A percentile compares a stretch with the other conserved stretches of the same genome.
phyloP scores from a whole-genome alignment of 305 asterid genomes.

The Fraxinus angustifolia region DNA sequence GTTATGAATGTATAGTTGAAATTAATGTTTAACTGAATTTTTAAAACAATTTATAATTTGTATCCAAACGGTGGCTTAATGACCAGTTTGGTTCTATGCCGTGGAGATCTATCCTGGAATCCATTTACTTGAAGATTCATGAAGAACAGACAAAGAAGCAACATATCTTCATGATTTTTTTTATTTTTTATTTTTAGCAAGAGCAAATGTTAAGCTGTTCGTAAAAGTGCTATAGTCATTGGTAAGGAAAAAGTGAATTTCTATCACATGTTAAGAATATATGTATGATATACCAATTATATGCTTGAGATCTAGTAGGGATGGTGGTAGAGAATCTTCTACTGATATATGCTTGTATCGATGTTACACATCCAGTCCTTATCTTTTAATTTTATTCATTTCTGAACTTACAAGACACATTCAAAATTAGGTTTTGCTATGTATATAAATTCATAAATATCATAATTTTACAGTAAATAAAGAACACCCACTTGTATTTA shows the following conservation, averaged over 20 bases:
- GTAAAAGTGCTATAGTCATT: not conserved
- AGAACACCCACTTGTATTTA: not conserved
- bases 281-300: not conserved
- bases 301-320: not conserved
- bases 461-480: not conserved
- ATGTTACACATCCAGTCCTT: not conserved
- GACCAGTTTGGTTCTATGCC: not conserved
- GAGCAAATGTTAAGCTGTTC: not conserved
- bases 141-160: not conserved
- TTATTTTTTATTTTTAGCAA: too few relatives aligned
- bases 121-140: not conserved
- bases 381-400: not conserved
- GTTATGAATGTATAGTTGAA: not conserved
- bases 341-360: not conserved
- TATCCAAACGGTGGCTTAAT: not conserved
- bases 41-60: not conserved
- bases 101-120: not conserved
- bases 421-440: not conserved
- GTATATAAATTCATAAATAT: not conserved
- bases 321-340: not conserved
- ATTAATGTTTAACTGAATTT: not conserved
- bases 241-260: not conserved
- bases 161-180: not conserved
- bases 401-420: not conserved
- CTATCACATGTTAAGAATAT: not conserved